Conservation (phyloP, 129 eudicot genomes). For the Smallanthus sonchifolius region DNA sequence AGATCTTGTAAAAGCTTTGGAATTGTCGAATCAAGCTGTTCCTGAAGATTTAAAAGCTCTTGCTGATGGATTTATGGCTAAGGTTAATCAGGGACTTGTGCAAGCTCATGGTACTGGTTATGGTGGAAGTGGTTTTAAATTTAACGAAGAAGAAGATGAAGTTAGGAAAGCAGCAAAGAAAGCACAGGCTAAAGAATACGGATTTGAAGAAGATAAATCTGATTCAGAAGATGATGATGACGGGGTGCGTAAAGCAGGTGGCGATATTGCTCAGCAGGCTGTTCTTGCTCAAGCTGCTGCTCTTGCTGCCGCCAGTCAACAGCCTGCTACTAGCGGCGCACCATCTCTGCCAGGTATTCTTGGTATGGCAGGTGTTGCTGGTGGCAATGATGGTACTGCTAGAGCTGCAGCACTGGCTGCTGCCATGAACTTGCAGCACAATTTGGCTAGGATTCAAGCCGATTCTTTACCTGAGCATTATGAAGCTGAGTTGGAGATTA, state of each 20-base stretch:
- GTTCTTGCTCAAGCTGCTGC: constrained; percentile 41
- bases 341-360: constrained; percentile 35
- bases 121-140: constrained; percentile 78
- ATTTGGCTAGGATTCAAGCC: constrained; percentile 77
- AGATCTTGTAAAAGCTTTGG: constrained; percentile 71
- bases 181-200: constrained; percentile 88
- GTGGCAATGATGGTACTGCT: constrained; percentile 51
- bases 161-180: constrained; percentile 79
- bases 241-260: constrained; percentile 61
- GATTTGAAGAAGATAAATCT: constrained; percentile 83
- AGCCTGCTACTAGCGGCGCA: constrained; percentile 31
- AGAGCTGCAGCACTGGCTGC: constrained; percentile 80
- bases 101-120: constrained; percentile 81
- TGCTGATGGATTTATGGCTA: constrained; percentile 72
- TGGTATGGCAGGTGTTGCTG: constrained; percentile 17
- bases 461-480: constrained; percentile 83
- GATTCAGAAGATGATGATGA: constrained; percentile 91
- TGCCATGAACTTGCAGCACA: constrained; percentile 73
- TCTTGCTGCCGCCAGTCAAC: constrained; percentile 40
- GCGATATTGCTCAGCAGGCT: constrained; percentile 48
- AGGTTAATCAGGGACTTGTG: constrained; percentile 75
- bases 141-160: constrained; percentile 81
- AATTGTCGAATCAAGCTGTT: constrained; percentile 62
- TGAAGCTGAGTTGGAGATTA: constrained; percentile 84
- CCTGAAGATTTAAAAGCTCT: constrained; percentile 71